phyloP scores from a whole-genome alignment of 768 basidiomycete species.

The Lactifluus subvellereus region DNA sequence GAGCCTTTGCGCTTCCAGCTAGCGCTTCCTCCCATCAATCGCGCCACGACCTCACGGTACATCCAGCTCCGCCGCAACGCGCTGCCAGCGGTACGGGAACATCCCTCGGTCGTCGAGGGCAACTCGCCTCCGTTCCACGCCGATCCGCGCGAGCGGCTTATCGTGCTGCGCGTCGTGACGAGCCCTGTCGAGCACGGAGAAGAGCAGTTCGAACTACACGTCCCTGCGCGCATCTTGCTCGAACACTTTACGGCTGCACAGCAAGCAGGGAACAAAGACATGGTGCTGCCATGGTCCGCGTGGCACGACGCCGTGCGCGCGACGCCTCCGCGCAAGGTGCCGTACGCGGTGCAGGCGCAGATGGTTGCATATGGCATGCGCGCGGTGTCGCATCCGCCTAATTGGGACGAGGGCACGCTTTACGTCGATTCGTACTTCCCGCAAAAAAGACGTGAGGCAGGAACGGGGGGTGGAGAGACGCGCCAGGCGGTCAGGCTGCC shows the following conservation, averaged over 20 bases:
- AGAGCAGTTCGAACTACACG: slow-evolving; percentile 13
- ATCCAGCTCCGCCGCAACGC: slow-evolving; percentile 14
- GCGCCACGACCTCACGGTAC: slow-evolving; percentile 1
- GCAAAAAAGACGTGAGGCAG: neutral
- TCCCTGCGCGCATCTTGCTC: slow-evolving; percentile 5
- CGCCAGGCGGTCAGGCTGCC: slow-evolving; percentile 1
- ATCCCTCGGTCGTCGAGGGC: neutral
- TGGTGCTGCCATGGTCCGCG: slow-evolving; percentile 1
- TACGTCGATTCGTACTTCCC: slow-evolving; percentile 13
- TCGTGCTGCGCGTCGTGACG: slow-evolving; percentile 6
- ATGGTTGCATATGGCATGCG: slow-evolving; percentile 16
- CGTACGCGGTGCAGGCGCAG: neutral
- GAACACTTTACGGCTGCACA: neutral
- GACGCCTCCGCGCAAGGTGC: neutral
- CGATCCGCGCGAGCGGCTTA: slow-evolving; percentile 8
- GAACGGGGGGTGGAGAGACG: neutral
- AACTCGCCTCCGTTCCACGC: slow-evolving; percentile 4
- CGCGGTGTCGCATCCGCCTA: slow-evolving; percentile 3
- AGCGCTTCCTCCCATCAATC: slow-evolving; percentile 4
- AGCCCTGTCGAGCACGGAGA: slow-evolving; percentile 10
- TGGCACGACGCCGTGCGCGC: neutral
- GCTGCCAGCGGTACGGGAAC: neutral
- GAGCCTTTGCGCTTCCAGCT: slow-evolving; percentile 1
- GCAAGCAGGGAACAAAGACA: neutral
- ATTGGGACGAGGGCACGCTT: slow-evolving; percentile 6